Conservation (phyloP, 169 alveolate genomes). For the Cardiosporidium cionae region DNA sequence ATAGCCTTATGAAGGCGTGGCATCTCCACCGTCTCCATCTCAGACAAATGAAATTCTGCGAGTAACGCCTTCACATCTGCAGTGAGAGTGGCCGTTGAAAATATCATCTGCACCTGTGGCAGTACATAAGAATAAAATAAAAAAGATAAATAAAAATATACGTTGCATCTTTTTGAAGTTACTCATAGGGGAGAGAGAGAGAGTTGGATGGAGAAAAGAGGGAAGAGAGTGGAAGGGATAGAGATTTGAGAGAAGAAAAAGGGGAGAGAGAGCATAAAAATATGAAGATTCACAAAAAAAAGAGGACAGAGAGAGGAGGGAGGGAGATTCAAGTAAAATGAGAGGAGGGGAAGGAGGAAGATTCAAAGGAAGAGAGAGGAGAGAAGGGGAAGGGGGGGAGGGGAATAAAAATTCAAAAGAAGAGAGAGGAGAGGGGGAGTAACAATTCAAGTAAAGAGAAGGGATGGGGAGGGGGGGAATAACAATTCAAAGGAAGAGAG, state of each 20-base stretch:
- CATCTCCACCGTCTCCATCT: not conserved
- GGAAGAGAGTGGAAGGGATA: not conserved
- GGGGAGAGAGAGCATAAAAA: not conserved
- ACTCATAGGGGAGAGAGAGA: too few relatives aligned
- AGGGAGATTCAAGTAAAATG: not conserved
- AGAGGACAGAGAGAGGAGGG: not conserved
- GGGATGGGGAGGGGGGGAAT: too few relatives aligned
- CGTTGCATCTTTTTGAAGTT: too few relatives aligned
- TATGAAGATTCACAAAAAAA: not conserved
- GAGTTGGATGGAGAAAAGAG: too few relatives aligned
- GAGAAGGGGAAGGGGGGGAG: too few relatives aligned
- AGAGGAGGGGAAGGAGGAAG: too few relatives aligned
- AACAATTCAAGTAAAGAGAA: too few relatives aligned
- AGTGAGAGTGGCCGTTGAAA: not conserved
- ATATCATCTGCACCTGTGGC: not conserved
- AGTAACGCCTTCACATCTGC: not conserved
- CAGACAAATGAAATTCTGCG: not conserved
- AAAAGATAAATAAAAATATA: not conserved
- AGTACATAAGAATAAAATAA: not conserved
- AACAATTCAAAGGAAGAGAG: too few relatives aligned
- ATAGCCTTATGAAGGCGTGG: not conserved
- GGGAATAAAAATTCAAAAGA: too few relatives aligned
- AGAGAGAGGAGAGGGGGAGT: too few relatives aligned
- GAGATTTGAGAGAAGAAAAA: not conserved
- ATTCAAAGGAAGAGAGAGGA: too few relatives aligned